phyloP scores from a whole-genome alignment of 2,329 filamentous ascomycete species.

The Achaetomium macrosporum region DNA sequence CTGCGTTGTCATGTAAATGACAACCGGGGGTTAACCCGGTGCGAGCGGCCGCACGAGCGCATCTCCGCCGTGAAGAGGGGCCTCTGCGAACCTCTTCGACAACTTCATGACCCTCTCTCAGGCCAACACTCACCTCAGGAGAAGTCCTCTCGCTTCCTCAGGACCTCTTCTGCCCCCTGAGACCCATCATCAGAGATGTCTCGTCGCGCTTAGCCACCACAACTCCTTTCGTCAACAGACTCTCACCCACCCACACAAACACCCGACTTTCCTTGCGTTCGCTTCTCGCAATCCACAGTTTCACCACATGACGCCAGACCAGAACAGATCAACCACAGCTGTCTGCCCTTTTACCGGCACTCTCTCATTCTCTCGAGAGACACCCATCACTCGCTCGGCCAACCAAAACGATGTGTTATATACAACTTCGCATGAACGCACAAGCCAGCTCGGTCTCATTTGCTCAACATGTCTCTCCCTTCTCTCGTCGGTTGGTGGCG shows the following conservation, averaged over 20 bases:
- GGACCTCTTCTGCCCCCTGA: neutral
- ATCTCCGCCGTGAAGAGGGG: slow-evolving; percentile 5
- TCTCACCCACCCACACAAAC: neutral
- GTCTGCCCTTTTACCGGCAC: neutral
- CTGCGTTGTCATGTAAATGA: slow-evolving; percentile 33
- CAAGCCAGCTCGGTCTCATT: neutral
- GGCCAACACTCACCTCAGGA: neutral
- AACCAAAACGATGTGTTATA: neutral
- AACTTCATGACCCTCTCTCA: neutral
- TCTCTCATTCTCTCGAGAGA: too few species aligned
- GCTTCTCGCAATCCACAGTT: neutral
- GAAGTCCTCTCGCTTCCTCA: neutral
- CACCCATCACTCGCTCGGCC: too few species aligned
- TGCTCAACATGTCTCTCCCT: neutral
- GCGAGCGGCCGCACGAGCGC: neutral
- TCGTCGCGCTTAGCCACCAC: neutral
- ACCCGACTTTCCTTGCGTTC: neutral
- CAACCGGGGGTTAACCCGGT: slow-evolving; percentile 12
- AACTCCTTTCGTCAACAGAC: neutral
- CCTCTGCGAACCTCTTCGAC: slow-evolving; percentile 8
- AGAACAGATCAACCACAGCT: neutral
- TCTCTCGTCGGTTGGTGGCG: neutral
- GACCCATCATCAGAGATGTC: neutral
- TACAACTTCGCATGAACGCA: too few species aligned
- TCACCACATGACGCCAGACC: neutral